Evolutionary conservation across 192 early-diverging fungal species (phyloP).

Genomic region (Coemansia sp.): DNA sequence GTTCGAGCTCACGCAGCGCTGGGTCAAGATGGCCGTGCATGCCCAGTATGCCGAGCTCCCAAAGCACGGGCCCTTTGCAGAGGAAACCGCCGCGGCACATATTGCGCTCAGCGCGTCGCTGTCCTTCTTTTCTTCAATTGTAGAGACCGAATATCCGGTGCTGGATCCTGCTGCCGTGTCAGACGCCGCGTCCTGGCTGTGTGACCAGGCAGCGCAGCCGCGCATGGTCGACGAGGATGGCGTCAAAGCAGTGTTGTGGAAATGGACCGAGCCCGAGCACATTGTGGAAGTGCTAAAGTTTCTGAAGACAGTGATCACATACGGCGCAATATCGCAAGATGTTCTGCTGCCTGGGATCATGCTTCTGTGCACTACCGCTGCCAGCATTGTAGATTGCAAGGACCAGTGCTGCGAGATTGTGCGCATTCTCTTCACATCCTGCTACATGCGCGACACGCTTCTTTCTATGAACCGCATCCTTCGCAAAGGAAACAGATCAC

Average conservation of each 20-base stretch:
- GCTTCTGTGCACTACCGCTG: conserved; percentile 42
- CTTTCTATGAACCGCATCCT: conserved; percentile 49
- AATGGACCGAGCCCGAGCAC: conserved; percentile 38
- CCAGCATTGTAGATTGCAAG: conserved; percentile 28
- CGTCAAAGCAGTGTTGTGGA: conserved; percentile 33
- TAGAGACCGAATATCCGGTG: conserved; percentile 41
- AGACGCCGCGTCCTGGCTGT: conserved; percentile 9
- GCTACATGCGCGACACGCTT: conserved; percentile 54
- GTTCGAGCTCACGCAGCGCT: conserved; percentile 27
- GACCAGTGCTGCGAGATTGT: conserved; percentile 43
- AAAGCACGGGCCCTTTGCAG: conserved; percentile 10
- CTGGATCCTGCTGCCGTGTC: conserved; percentile 27
- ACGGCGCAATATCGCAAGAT: conserved; percentile 37
- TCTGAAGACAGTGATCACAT: conserved; percentile 46
- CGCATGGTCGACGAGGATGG: conserved; percentile 19
- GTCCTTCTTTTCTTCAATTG: conserved; percentile 29
- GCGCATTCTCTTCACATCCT: conserved; percentile 47
- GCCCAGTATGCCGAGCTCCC: conserved; percentile 28
- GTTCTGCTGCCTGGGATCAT: conserved; percentile 29
- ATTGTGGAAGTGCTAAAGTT: conserved; percentile 35
- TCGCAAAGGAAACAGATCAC: conserved; percentile 26
- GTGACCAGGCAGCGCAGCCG: conserved; percentile 19
- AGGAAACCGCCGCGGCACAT: not conserved
- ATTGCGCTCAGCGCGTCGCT: conserved; percentile 31
- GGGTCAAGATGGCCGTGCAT: conserved; percentile 25